Base-by-base conservation (phyloP, 2,329 filamentous ascomycete species). In the Sarocladium strictum region DNA sequence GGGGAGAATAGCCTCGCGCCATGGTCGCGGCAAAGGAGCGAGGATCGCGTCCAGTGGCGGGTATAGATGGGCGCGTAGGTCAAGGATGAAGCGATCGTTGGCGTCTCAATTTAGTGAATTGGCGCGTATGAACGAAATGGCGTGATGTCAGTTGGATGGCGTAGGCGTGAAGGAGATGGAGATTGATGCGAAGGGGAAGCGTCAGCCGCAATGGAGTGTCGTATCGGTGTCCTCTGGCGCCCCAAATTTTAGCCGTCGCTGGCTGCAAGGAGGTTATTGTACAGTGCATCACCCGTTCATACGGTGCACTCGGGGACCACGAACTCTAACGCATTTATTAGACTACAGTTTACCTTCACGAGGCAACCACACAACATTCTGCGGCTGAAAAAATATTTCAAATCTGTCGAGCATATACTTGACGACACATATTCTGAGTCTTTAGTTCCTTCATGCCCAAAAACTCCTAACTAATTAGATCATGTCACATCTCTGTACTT, bases 1-100 rank as follows among this genome's bases (percentile, higher is more conserved):
- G 67, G 35, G 69, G 70, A 27, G 70, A 70, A 54, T 66, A 69
- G 53, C 65, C 63, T 60, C 66, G 67, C 56, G 67, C 64, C 69
- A 71, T 71, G 55, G 59, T 62, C 54, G 64, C 64, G 64, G 57
- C 50, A 27, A 47, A 10, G 47, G 27, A 33, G 29, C 21, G 24
- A 5, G 40, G 21, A 23, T 24, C 40, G 40, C 40, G 40, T 45
- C 37, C 17, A 45, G 19, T 43, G 38, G 29, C n/a, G 23, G 43
- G 40, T 57, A 26, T 47, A 15, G 17, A 19, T 53, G 55, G 49
- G 53, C 63, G 63, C 61, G 62, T 63, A 60, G 59, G 41, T 47
- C 54, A 54, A 52, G 40, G 52, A 27, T 55, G 55, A 33, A 52
- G 21, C 1, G 9, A 3, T 43, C 40, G 40, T 23, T 23, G 26